Evolutionary conservation across 306 rosid species (phyloP).

Genomic region (Elaeagnus macrophylla): DNA sequence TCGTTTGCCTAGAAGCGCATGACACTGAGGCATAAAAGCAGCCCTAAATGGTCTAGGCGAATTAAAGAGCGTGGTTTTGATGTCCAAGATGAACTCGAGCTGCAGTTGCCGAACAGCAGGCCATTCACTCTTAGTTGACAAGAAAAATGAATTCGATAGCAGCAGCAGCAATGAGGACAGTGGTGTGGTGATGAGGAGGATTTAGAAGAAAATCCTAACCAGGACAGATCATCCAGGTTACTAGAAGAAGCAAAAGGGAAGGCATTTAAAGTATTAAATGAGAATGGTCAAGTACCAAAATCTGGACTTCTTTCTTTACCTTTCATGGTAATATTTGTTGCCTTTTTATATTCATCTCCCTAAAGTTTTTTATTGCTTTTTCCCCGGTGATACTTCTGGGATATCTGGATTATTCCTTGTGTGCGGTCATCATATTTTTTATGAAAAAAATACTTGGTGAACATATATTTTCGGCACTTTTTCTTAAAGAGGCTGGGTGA

Average conservation of each 20-base stretch:
- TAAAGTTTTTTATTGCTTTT: neutral
- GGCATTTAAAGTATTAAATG: conserved; percentile 50
- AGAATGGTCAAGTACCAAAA: conserved; percentile 60
- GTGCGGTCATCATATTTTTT: no score
- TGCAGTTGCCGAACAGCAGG: conserved; percentile 71
- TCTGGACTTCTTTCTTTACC: conserved; percentile 79
- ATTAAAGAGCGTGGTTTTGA: conserved; percentile 56
- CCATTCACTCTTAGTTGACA: conserved; percentile 53
- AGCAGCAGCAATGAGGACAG: conserved; percentile 53
- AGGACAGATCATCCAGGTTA: conserved; percentile 44
- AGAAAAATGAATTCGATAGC: conserved; percentile 68
- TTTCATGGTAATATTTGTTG: conserved; percentile 60
- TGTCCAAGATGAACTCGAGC: conserved; percentile 81
- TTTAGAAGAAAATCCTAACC: conserved; percentile 31
- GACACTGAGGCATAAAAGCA: conserved; percentile 70
- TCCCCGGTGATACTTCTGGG: neutral
- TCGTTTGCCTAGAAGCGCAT: conserved; percentile 59
- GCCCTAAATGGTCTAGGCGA: conserved; percentile 64
- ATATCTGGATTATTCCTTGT: neutral
- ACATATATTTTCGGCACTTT: no score
- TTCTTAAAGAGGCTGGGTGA: no score
- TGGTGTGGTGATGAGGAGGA: conserved; percentile 63
- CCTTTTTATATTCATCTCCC: conserved; percentile 15
- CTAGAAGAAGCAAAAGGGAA: conserved; percentile 64
- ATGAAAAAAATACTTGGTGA: no score